Conservation (phyloP, 2,329 filamentous ascomycete species). For the Aspergillus felis region DNA sequence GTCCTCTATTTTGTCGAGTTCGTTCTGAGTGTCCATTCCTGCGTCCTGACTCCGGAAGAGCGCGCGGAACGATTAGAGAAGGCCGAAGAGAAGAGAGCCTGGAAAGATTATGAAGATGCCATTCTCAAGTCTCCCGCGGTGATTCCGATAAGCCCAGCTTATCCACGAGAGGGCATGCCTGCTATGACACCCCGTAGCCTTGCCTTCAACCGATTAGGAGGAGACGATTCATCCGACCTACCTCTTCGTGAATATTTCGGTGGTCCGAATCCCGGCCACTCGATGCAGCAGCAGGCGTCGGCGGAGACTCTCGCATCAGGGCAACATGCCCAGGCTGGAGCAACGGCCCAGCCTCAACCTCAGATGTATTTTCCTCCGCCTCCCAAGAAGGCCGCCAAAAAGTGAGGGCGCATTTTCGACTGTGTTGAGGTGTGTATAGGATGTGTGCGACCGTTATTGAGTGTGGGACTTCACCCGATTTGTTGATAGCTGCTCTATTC, state of each 20-base stretch:
- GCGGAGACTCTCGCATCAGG: slow-evolving; percentile 14
- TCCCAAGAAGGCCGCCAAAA: slow-evolving; percentile 35
- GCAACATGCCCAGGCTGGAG: slow-evolving; percentile 3
- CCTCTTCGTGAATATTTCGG: slow-evolving; percentile 36
- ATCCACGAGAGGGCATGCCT: slow-evolving; percentile 27
- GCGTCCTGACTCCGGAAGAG: slow-evolving; percentile 41
- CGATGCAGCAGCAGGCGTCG: slow-evolving; percentile 19
- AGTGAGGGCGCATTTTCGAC: slow-evolving; percentile 9
- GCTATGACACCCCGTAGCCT: slow-evolving; percentile 41
- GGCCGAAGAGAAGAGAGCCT: slow-evolving; percentile 33
- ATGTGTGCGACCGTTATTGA: background rate
- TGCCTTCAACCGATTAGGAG: slow-evolving; percentile 39
- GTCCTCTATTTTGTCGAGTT: slow-evolving; percentile 49
- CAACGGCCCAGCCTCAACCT: slow-evolving; percentile 14
- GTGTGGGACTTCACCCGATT: background rate
- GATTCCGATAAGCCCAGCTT: slow-evolving; percentile 29
- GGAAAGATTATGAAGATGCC: slow-evolving; percentile 40
- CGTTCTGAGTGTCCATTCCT: slow-evolving; percentile 46
- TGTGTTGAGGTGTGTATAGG: background rate
- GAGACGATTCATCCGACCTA: slow-evolving; percentile 35
- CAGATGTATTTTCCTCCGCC: slow-evolving; percentile 44
- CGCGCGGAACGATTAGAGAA: slow-evolving; percentile 30
- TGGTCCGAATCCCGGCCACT: slow-evolving; percentile 18
- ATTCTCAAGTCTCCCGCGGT: slow-evolving; percentile 37
- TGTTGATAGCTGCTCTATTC: background rate